Conservation (phyloP, 108 stramenopile genomes). For the Skeletonema menzelii region DNA sequence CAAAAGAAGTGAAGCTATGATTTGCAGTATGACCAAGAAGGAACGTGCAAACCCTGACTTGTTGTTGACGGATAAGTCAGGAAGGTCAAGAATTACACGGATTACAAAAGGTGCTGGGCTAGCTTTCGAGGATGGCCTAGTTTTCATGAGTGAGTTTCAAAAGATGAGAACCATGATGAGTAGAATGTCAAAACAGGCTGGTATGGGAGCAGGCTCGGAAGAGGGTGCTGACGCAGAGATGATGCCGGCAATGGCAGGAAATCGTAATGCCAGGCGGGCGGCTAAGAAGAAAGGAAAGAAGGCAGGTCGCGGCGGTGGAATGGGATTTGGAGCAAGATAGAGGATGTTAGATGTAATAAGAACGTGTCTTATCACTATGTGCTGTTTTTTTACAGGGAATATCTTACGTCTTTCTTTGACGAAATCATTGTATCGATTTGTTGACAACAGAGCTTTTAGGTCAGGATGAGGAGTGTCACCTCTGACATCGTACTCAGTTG, state of each 20-base stretch:
- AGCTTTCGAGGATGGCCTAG: conserved; percentile 64
- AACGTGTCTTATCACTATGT: too few species aligned
- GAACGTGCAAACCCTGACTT: conserved; percentile 89
- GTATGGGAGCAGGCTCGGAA: conserved; percentile 29
- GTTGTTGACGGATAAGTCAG: conserved; percentile 76
- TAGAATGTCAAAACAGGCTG: conserved; percentile 90
- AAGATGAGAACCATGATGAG: conserved; percentile 96
- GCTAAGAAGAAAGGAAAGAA: conserved; percentile 87
- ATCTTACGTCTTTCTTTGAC: too few species aligned
- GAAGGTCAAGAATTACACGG: conserved; percentile 69
- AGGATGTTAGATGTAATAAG: background rate
- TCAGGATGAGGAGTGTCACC: too few species aligned
- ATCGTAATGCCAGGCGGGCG: conserved; percentile 75
- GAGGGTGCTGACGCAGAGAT: conserved; percentile 29
- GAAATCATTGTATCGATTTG: too few species aligned
- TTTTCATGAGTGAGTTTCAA: conserved; percentile 93
- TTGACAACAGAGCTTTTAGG: too few species aligned
- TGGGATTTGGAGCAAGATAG: conserved; percentile 65
- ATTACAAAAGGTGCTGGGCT: conserved; percentile 86
- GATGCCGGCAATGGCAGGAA: conserved; percentile 61
- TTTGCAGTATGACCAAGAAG: conserved; percentile 89
- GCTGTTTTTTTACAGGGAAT: too few species aligned
- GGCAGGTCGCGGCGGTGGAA: conserved; percentile 73
- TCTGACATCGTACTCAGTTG: too few species aligned
- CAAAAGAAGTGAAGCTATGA: conserved; percentile 88